Base-by-base conservation (phyloP, 306 rosid species). In the Lathyrus oleraceus region DNA sequence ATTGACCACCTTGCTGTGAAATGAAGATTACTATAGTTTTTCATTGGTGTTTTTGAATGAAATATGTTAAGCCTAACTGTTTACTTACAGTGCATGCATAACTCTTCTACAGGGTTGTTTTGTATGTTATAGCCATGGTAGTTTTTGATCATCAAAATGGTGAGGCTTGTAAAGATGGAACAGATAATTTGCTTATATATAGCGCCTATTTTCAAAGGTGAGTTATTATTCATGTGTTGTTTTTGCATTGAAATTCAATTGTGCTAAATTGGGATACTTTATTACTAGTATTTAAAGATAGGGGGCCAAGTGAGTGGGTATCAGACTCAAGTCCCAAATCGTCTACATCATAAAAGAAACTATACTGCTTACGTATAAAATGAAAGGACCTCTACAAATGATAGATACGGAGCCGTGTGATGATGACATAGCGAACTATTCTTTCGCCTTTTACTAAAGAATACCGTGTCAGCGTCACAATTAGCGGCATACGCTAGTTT, bases 391-490 rank as follows among this genome's bases (percentile, higher is more conserved):
- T 35, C 39, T 0, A 25, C 1, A 0, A 0, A 0, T 32, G 2
- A 0, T 1, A 4, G 38, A 32, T 5, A 78, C 49, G 69, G 63
- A 53, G 35, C 73, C 52, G 6, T 53, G 53, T 11, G 12, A 38
- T 77, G 73, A 56, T 53, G 69, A 65, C 84, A 83, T 0, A 77
- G 84, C 80, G 74, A 85, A 83, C 83, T 83, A 85, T 85, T 88
- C 85, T 83, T 85, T 88, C 78, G 90, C 90, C 90, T 88, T 88
- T 85, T 83, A 88, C 90, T 85, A 84, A 74, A 84, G 83, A 83
- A 86, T 79, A 84, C 81, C 82, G 81, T 86, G 86, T 79, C 10
- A 8, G 39, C 39, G 39, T 35, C 1, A 35, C 39, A 35, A 6
- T 7, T 35, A 35, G 39, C 39, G 39, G 39, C 39, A 35, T 35